Base-by-base conservation (phyloP, 768 basidiomycete species). In the Russula sp. region DNA sequence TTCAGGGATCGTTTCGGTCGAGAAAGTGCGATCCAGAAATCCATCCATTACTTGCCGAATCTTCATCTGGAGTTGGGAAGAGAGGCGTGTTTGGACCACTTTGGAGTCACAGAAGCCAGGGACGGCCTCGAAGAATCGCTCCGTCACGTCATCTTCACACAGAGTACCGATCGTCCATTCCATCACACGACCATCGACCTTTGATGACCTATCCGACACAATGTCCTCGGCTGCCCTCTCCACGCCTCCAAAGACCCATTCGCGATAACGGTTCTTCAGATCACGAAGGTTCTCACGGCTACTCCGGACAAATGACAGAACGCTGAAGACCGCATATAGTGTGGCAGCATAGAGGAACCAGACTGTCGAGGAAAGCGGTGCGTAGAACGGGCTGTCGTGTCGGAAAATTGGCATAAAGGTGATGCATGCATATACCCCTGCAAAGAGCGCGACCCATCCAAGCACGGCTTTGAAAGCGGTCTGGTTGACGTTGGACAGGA, bases 401-500 rank as follows among this genome's bases (percentile, higher is more conserved):
- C 44, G 57, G 30, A 58, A 58, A 30, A 58, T 32, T 3, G 53
- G 61, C 34, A 62, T 36, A 11, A 62, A n/a, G 0, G 61, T 62
- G 52, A 62, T 48, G 44, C 22, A 62, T 11, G 3, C 16, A 20
- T 62, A 62, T 11, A 55, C 3, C 20, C 10, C 24, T 34, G 3
- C 24, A 24, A 14, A 62, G 9, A 55, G 7, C 26, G 22, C 53
- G 24, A 55, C 30, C 53, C 44, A 62, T 10, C 6, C 30, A 10
- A 48, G 10, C 16, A 55, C 24, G 11, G 38, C 32, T n/a, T 5
- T 16, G 57, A 58, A 58, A 30, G n/a, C 24, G 3, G 44, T 46
- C 13, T 46, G 28, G 22, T 58, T 48, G 44, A 58, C 5, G 22
- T 58, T 58, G n/a, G 24, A 58, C n/a, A 48, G 13, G 30, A 58